A percentile compares a stretch with the other conserved stretches of the same genome.
Evolutionary conservation across 2,329 filamentous ascomycete species (phyloP).

Genomic region (Ceratocystis lukuohia): DNA sequence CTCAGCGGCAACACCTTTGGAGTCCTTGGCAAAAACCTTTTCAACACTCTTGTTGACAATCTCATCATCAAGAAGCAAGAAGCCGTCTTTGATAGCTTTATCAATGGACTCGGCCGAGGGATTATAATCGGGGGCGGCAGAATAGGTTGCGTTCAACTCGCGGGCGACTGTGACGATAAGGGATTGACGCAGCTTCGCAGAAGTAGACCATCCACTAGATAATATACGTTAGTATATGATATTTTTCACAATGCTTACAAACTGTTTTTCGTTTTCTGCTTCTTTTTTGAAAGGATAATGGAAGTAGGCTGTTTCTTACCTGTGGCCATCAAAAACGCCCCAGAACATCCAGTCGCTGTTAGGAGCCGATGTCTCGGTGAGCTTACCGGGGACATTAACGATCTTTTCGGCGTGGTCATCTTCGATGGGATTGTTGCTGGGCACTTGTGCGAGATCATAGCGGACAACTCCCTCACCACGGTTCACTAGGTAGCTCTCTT

Average conservation of each 20-base stretch:
- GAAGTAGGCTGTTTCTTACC: conserved; percentile 41
- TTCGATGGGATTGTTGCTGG: conserved; percentile 95
- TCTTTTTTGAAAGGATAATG: too few species aligned
- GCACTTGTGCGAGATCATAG: conserved; percentile 88
- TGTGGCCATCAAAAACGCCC: conserved; percentile 96
- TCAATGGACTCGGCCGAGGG: conserved; percentile 75
- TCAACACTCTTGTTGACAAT: conserved; percentile 89
- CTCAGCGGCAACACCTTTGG: conserved; percentile 82
- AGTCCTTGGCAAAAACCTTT: conserved; percentile 78
- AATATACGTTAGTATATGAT: too few species aligned
- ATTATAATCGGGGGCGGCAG: conserved; percentile 46
- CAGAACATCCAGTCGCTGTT: conserved; percentile 98
- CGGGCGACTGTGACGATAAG: conserved; percentile 86
- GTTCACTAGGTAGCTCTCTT: conserved; percentile 84
- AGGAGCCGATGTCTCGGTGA: conserved; percentile 30
- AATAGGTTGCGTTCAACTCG: conserved; percentile 87
- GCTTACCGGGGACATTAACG: conserved; percentile 64
- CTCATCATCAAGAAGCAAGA: conserved; percentile 77
- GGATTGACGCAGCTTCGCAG: conserved; percentile 82
- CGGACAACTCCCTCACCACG: conserved; percentile 81
- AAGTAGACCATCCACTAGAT: conserved; percentile 86
- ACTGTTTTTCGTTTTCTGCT: too few species aligned
- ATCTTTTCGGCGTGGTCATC: conserved; percentile 98
- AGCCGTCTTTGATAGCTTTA: conserved; percentile 81
- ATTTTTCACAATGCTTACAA: too few species aligned